phyloP scores from a whole-genome alignment of 2,329 filamentous ascomycete genomes.

The Ascochyta lentis region DNA sequence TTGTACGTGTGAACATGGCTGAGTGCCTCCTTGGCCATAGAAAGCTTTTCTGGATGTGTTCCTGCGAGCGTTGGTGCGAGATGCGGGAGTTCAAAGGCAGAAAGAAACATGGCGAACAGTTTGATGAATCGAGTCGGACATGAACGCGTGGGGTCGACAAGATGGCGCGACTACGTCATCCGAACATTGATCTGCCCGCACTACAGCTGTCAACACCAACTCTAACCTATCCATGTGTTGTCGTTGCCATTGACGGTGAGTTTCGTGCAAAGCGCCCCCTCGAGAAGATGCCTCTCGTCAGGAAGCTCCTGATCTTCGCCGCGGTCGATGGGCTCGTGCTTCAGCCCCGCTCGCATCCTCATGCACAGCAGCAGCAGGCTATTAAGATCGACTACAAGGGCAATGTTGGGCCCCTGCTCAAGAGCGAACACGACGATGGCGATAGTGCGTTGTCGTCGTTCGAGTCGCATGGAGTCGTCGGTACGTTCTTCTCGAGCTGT shows the following conservation, averaged over 20 bases:
- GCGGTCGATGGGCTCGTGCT: conserved; percentile 83
- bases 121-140: background rate
- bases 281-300: conserved; percentile 73
- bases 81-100: no score
- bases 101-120: no score
- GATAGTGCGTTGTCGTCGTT: conserved; percentile 50
- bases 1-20: no score
- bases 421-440: conserved; percentile 48
- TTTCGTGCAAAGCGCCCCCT: background rate
- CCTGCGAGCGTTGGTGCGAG: no score
- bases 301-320: conserved; percentile 81
- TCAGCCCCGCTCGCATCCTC: conserved; percentile 66
- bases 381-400: conserved; percentile 75
- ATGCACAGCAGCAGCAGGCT: conserved; percentile 60
- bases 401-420: conserved; percentile 58
- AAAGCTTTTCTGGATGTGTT: no score
- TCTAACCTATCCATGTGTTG: background rate
- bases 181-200: background rate
- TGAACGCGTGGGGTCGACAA: background rate
- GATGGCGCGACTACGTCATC: conserved; percentile 3
- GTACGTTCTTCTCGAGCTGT: conserved; percentile 48
- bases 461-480: conserved; percentile 62
- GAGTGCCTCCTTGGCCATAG: no score
- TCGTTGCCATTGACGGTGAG: background rate
- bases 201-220: conserved; percentile 5